Evolutionary conservation across 371 early-diverging fungal genomes (phyloP), one percentile per base, ranked within the genome.

Genomic region (Circinella umbellata): DNA sequence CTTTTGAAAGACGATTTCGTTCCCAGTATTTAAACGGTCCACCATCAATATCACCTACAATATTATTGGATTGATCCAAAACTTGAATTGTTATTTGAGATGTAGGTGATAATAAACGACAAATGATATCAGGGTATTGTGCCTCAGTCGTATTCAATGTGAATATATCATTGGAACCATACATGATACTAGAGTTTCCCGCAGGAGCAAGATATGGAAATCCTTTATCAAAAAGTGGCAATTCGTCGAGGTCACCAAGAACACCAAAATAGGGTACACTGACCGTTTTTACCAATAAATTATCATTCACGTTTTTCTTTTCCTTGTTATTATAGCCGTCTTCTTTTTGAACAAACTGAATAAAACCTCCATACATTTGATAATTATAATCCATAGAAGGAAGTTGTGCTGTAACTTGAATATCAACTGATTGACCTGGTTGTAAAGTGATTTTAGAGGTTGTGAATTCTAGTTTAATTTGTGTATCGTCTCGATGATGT

Each of bases 251-350:
- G 36, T 79, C 77, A 15, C 89, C 90, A 39, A 83, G 72, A 7
- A 89, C 68, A 42, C 89, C 90, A 63, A 85, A 77, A 68, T 89
- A 90, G 14, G 91, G 91, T 9, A 90, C 67, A 15, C 78, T 74
- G 17, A 42, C 11, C 42, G 42, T 42, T 42, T 6, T 11, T 42
- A 0, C 42, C 42, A 42, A 27, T 27, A 27, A 27, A 27, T 27
- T 27, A 27, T 27, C 27, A 27, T 27, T 27, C 2, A 27, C 27
- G 27, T 27, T 27, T 27, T 27, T 27, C 27, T 27, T 27, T 27
- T 42, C 42, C 42, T 73, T 61, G 60, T 70, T 46, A 0, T 51
- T 51, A 1, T 27, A 1, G 71, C 47, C 39, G 4, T 61, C 66
- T 11, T 66, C 59, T 1, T 36, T 13, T 5, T 53, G 42, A 6